Conservation (phyloP, 2,329 filamentous ascomycete species). For the Chaetomium strumarium region DNA sequence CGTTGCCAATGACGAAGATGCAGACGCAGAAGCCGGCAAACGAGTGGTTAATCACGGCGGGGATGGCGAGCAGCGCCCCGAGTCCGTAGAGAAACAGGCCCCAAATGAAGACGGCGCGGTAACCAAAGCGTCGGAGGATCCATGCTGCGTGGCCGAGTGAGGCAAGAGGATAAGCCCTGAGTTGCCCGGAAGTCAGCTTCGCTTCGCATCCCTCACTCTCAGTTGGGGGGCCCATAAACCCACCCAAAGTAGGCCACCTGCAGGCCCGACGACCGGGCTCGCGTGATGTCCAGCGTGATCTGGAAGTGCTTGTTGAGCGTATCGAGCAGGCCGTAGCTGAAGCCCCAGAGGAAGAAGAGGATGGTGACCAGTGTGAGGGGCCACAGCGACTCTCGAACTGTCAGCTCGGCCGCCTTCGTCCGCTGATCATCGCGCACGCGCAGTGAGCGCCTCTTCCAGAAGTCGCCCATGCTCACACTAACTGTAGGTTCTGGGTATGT, state of each 20-base stretch:
- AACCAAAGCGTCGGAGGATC: constrained; percentile 59
- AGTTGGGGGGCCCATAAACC: constrained; percentile 18
- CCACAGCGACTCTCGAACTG: constrained; percentile 59
- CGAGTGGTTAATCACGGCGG: constrained; percentile 54
- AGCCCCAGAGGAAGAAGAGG: constrained; percentile 60
- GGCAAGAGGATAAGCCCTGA: constrained; percentile 63
- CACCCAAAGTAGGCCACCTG: constrained; percentile 61
- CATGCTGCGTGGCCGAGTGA: constrained; percentile 62
- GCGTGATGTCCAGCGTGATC: constrained; percentile 47
- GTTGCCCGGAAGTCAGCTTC: not conserved
- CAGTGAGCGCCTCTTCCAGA: constrained; percentile 41
- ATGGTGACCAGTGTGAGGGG: constrained; percentile 61
- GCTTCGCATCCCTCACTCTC: not conserved
- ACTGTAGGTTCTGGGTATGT: not conserved
- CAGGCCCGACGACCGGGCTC: constrained; percentile 54
- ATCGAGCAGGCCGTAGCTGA: constrained; percentile 52
- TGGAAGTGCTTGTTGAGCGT: constrained; percentile 52
- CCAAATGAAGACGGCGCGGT: constrained; percentile 60
- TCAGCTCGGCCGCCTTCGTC: constrained; percentile 49
- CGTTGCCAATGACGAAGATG: constrained; percentile 70
- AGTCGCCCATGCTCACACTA: constrained; percentile 29
- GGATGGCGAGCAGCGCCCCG: constrained; percentile 51
- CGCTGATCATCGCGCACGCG: constrained; percentile 37
- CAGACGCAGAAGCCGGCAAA: constrained; percentile 69
- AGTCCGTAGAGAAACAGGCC: constrained; percentile 62